Percentiles rank a stretch among this genome's conserved stretches.
Conservation (phyloP, 345 rosid genomes). For the Rhodamnia rubescens region DNA sequence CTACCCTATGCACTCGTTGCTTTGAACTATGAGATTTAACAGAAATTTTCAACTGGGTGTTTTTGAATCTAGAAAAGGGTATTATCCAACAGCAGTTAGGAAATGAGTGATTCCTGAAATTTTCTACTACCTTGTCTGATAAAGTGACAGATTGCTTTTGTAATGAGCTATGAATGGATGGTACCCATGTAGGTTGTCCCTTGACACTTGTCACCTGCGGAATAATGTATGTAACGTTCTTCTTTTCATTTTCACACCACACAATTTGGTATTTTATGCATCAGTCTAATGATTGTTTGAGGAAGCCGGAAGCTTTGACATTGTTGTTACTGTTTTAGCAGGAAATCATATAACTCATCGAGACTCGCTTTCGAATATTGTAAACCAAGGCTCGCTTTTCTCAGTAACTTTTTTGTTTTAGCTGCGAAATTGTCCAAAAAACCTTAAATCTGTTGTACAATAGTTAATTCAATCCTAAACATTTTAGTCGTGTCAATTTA, state of each 20-base stretch:
- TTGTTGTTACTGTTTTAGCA: background rate
- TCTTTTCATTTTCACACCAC: background rate
- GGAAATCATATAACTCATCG: background rate
- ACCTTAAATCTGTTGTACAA: no score
- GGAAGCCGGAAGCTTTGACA: background rate
- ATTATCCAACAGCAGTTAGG: background rate
- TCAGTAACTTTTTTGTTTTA: background rate
- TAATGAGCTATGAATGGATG: background rate
- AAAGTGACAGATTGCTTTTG: background rate
- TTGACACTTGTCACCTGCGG: no score
- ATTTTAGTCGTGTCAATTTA: no score
- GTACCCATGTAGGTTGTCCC: background rate
- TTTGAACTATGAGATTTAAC: background rate
- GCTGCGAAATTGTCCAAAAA: no score
- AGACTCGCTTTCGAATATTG: background rate
- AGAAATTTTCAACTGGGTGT: background rate
- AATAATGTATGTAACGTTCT: background rate
- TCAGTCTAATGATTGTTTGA: background rate
- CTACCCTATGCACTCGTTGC: fast-evolving
- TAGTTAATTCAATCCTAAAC: no score
- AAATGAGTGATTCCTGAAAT: background rate
- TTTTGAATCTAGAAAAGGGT: background rate
- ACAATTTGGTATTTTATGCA: background rate
- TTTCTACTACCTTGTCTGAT: background rate
- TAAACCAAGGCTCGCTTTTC: background rate